phyloP scores from a whole-genome alignment of 176 grass and related monocot species.

The Neostapfia colusana region DNA sequence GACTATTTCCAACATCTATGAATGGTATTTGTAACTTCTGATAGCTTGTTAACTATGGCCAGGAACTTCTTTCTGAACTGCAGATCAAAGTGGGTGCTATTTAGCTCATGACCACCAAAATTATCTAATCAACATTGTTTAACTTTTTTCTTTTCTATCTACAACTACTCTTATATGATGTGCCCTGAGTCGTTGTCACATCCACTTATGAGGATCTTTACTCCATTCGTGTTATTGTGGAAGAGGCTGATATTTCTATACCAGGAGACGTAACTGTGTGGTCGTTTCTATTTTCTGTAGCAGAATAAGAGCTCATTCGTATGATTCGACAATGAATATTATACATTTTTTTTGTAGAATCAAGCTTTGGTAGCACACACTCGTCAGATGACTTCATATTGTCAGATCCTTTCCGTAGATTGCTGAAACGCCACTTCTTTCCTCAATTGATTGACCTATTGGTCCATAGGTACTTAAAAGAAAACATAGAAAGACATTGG shows the following conservation, averaged over 20 bases:
- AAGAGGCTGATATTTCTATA: background rate
- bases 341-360: conserved; percentile 10
- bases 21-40: background rate
- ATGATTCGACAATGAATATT: background rate
- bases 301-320: background rate
- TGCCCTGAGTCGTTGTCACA: background rate
- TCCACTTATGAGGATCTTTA: background rate
- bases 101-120: background rate
- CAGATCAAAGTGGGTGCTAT: background rate
- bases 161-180: background rate
- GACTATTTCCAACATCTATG: too few species aligned
- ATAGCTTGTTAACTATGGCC: too few species aligned
- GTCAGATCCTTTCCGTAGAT: background rate
- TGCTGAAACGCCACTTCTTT: background rate
- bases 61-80: background rate
- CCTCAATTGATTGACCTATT: background rate
- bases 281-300: background rate
- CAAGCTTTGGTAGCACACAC: background rate
- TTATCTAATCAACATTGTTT: background rate
- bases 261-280: background rate
- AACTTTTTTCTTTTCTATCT: background rate
- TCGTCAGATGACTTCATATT: background rate
- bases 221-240: background rate
- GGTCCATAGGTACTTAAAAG: background rate
- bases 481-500: background rate